Conservation (phyloP, 225 moss, liverwort and hornwort genomes). For the Physcomitrium patens region DNA sequence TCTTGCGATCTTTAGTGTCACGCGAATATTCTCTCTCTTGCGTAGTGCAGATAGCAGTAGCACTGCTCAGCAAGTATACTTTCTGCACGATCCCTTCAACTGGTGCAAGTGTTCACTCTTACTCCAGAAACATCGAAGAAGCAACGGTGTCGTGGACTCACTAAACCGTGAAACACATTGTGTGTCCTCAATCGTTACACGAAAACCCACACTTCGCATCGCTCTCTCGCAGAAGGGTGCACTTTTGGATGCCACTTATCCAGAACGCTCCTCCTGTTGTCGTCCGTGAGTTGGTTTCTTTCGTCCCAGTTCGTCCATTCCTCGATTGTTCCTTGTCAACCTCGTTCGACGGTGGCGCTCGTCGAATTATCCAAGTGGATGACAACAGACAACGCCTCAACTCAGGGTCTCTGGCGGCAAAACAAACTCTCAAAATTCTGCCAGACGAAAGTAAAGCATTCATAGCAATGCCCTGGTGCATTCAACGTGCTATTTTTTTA, state of each 20-base stretch:
- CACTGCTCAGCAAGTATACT: too few relatives aligned
- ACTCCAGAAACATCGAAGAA: neutral
- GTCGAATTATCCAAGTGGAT: neutral
- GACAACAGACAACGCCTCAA: too few relatives aligned
- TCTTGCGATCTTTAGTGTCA: too few relatives aligned
- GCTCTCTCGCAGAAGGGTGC: constrained; percentile 1
- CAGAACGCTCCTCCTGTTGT: neutral
- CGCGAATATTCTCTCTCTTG: too few relatives aligned
- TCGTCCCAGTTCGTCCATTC: neutral
- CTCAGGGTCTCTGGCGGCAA: too few relatives aligned
- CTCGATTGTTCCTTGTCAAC: neutral
- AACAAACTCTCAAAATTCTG: too few relatives aligned
- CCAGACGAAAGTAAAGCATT: too few relatives aligned
- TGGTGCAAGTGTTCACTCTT: neutral
- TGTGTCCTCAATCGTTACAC: constrained; percentile 35
- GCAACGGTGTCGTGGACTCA: constrained; percentile 23
- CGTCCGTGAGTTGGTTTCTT: neutral
- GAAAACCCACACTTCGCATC: constrained; percentile 13
- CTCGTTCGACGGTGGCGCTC: constrained; percentile 10
- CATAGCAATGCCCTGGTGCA: too few relatives aligned
- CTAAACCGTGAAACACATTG: constrained; percentile 3
- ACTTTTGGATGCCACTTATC: constrained; percentile 15
- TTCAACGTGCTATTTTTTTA: too few relatives aligned
- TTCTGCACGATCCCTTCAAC: too few relatives aligned
- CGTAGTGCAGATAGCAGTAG: too few relatives aligned